phyloP scores from a whole-genome alignment of 169 alveolate species.

The Cryptosporidium andersoni region DNA sequence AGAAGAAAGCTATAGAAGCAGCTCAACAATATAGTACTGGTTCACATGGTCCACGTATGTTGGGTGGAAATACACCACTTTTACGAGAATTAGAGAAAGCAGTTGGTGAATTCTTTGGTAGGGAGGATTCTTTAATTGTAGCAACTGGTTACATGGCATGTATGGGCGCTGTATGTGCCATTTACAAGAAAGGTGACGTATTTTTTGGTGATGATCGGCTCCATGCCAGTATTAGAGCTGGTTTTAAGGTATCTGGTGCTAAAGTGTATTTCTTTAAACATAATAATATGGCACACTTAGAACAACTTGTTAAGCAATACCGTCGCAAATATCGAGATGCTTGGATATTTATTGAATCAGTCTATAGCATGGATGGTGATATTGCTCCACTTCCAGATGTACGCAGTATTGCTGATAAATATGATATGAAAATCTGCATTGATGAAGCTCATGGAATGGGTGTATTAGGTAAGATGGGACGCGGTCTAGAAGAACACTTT shows the following conservation, averaged over 20 bases:
- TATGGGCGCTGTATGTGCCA: conserved; percentile 79
- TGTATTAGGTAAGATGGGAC: conserved; percentile 85
- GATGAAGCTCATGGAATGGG: conserved; percentile 90
- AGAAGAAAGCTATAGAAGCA: conserved; percentile 78
- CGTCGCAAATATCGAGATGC: conserved; percentile 73
- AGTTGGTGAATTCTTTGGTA: conserved; percentile 77
- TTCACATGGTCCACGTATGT: conserved; percentile 82
- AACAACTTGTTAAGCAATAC: conserved; percentile 72
- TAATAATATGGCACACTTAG: conserved; percentile 77
- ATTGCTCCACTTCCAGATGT: conserved; percentile 80
- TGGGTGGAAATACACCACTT: conserved; percentile 80
- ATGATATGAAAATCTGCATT: conserved; percentile 76
- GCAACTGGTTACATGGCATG: conserved; percentile 81
- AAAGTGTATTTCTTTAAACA: conserved; percentile 78
- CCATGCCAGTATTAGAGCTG: conserved; percentile 78
- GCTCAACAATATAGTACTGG: conserved; percentile 80
- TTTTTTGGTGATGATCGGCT: conserved; percentile 76
- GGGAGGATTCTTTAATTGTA: conserved; percentile 77
- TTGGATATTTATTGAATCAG: conserved; percentile 84
- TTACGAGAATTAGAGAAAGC: conserved; percentile 76
- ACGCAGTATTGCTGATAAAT: conserved; percentile 76
- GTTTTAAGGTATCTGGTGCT: conserved; percentile 78
- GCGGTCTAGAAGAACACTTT: conserved; percentile 84
- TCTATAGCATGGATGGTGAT: conserved; percentile 90
- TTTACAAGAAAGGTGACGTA: conserved; percentile 73